Evolutionary conservation across 164 flowering plant species (phyloP), one percentile per base, ranked within the genome.

Genomic region (Dillenia turbinata): DNA sequence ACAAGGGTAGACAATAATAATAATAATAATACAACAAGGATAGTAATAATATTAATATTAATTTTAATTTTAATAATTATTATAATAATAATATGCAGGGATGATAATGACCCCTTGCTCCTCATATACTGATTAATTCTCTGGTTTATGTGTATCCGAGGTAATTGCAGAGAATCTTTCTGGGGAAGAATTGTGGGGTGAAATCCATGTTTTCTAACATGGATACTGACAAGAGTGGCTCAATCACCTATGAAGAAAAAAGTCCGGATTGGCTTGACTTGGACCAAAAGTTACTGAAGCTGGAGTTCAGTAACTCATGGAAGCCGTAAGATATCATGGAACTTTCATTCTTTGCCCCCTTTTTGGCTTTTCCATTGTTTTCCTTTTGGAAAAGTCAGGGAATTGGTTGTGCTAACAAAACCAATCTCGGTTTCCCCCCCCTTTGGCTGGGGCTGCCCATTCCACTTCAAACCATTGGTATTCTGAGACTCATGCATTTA

Each of bases 301-400:
- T 49, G 97, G 90, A 81, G 94, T 90, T 54, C 69, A 76, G 75
- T 94, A 89, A 65, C 92, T 93, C 49, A 87, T 93, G 98, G 97
- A 93, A 73, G 96, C 98, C 52, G 97, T 93, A 83, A 77, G 85
- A 69, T 61, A 62, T 49, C 47, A 60, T 59, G 14, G 15, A 58
- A 17, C 16, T 40, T 12, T 40, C 14, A 8, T 52, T 24, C 48
- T 14, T 48, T 47, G 17, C 40, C 53, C 14, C n/a, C 16, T 56
- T 49, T 50, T 9, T 50, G 14, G 15, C 4, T 9, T 50, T 26
- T 26, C 3, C 3, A 2, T 50, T 12, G 50, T 15, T 57, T 47
- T 26, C 16, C 26, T 43, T 3, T 16, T 46, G 14, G 33, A 26
- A 26, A 2, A 26, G 33, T 26, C 5, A 26, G 33, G 33, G 2